Base-by-base conservation (phyloP, 2,329 filamentous ascomycete species). In the Penicillium sp. region DNA sequence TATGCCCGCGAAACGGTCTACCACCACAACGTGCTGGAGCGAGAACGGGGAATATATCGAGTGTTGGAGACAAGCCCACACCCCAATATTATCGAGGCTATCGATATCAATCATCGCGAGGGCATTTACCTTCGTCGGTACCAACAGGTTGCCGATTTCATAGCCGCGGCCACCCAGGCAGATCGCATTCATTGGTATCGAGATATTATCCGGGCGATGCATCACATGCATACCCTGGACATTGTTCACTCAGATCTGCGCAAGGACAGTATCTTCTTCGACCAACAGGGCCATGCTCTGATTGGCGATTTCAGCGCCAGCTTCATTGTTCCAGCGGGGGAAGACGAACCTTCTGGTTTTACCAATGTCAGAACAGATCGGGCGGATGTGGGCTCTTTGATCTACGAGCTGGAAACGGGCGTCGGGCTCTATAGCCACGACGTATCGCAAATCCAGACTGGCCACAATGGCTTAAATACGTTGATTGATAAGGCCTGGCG, bases 1-100 rank as follows among this genome's bases (percentile, higher is more conserved):
- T 22, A 22, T 22, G 18, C 18, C 9, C 18, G 9, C 5, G 18
- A 22, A 9, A 22, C 18, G 5, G 18, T 22, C 6, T 51, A 48
- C 33, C 50, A 50, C 14, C 41, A 25, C 18, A 47, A 39, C 26
- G 32, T 52, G 10, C 36, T 54, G 25, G 34, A 47, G 43, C 30
- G 55, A 26, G 47, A 55, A 30, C 37, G 39, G 10, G 18, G 12
- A 4, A 20, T 35, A 4, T 23, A 30, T n/a, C 16, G 17, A 2
- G 5, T 30, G 28, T 26, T 22, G 29, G 11, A 8, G 22, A 16
- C 13, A 15, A 23, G 12, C 12, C 32, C 11, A 3, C 32, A 35
- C 27, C 39, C 31, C 27, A 13, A 47, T 30, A 47, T 45, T 16
- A 32, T 47, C 15, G 40, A 43, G 39, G 42, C 28, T 15, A 39